Base-by-base conservation (phyloP, 768 basidiomycete species). In the Tricholoma matsutake region DNA sequence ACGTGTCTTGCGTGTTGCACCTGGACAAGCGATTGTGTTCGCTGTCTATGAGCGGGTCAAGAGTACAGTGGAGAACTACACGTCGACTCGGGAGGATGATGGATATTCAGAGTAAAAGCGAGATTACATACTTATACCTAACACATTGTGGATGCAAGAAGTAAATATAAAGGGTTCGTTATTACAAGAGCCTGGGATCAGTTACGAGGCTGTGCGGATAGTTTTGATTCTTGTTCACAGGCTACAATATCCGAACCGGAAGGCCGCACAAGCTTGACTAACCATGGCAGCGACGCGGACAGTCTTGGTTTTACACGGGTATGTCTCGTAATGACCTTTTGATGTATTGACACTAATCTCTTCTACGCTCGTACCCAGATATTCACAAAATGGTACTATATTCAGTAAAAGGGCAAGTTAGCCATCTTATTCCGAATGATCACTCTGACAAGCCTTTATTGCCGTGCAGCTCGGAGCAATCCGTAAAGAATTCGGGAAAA, bases 21-120 rank as follows among this genome's bases (percentile, higher is more conserved):
- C 97, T 7, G 97, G 96, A 1, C 93, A 94, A 73, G 96, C 96
- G 2, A 92, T 98, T 65, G 96, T 98, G 35, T 98, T 98, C 69
- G 93, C 96, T 11, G 96, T 99, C 28, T 98, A 98, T 69, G 96
- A 99, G 77, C 81, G 90, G 54, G 89, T 98, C 63, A 87, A 90
- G 73, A 75, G 70, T 67, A 59, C 82, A 39, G 89, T 96, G 59
- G 95, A 96, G 80, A 78, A 73, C 58, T 78, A 93, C 57, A 79
- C 85, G 49, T 79, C 78, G 20, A 73, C 78, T 20, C 75, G 77
- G 39, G 83, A 83, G 61, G 88, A 89, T 35, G 84, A 88, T 64
- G 71, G 74, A 51, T 91, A 88, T 72, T 84, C 87, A 57, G 92
- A 93, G 71, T 89, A 72, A 5, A 1, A 43, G 18, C 16, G 9